Evolutionary conservation across 345 rosid genomes (phyloP).

Genomic region (Brassica rapa): DNA sequence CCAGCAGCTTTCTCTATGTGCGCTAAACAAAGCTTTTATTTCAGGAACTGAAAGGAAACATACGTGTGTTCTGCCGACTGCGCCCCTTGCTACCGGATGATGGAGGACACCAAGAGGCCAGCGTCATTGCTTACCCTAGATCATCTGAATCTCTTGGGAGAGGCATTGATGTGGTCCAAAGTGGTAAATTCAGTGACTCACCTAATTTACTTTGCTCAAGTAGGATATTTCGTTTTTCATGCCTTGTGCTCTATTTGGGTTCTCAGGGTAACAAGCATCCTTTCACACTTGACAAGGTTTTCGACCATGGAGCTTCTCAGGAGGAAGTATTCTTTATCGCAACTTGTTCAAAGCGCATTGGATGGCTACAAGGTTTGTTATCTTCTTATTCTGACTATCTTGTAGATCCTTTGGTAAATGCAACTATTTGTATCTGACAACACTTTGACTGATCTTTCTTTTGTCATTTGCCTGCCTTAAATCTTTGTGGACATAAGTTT

Average conservation of each 20-base stretch:
- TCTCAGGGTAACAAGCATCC: conserved; percentile 67
- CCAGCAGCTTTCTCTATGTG: neutral
- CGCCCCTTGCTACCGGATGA: neutral
- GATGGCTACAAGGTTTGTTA: conserved; percentile 53
- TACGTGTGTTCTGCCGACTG: neutral
- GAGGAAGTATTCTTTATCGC: conserved; percentile 78
- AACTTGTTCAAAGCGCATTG: conserved; percentile 86
- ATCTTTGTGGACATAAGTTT: conserved; percentile 54
- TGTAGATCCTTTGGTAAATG: neutral
- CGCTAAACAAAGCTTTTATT: neutral
- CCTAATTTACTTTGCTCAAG: neutral
- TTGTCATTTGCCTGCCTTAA: neutral
- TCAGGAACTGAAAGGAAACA: neutral
- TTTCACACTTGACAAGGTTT: conserved; percentile 89
- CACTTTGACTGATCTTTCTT: neutral
- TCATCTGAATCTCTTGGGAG: neutral
- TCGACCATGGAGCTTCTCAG: conserved; percentile 73
- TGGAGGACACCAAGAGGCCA: neutral
- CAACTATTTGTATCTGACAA: neutral
- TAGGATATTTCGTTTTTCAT: neutral
- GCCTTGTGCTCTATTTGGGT: conserved; percentile 8
- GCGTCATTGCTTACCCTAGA: neutral
- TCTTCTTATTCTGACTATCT: neutral
- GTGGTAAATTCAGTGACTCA: neutral
- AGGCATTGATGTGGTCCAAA: neutral